Evolutionary conservation across 148 eudicot species (phyloP), one percentile per base, ranked within the genome.

Genomic region (Drosera capensis): DNA sequence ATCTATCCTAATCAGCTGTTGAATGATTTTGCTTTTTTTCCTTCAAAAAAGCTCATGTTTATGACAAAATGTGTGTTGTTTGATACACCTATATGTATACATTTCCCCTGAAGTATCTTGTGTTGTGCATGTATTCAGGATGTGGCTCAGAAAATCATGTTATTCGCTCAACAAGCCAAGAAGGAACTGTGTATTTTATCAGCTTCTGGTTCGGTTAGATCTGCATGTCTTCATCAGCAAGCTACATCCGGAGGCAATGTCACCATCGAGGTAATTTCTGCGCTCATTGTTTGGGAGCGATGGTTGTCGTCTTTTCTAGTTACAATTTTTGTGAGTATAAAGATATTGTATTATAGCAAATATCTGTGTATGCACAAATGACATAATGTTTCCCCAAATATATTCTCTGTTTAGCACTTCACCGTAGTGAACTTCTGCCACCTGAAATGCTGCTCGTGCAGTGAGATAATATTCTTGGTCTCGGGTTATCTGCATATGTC

Each of bases 201-300:
- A 23, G 95, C 95, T 61, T 81, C 86, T 48, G 96, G 93, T 55
- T 68, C 84, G 51, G 59, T 86, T 24, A 43, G 79, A 21, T 75
- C 64, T 70, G 87, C 77, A 41, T 68, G 82, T 57, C 72, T 86
- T 29, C 74, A 75, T 43, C 96, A 86, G 55, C 78, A 86, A 25
- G 84, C 83, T 38, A 55, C 79, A 51, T 81, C 86, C 59, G 93
- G 87, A 45, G 93, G 93, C 65, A 68, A 59, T 62, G 53, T 86
- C 38, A 67, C 78, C 3, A 81, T 78, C 58, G 81, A 86, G 92
- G 96, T 86, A 72, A 41, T 8, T 41, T 18, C 23, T 41, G 7
- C 14, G 7, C 2, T 41, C 3, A 5, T 41, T 40, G 43, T 15
- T 40, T 40, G 20, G n/a, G 2, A 15, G 6, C n/a, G 7, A 5